A percentile compares a stretch with the other conserved stretches of the same genome.
Evolutionary conservation across 2,329 filamentous ascomycete genomes (phyloP).

Genomic region (Scopulariopsis brevicaulis): DNA sequence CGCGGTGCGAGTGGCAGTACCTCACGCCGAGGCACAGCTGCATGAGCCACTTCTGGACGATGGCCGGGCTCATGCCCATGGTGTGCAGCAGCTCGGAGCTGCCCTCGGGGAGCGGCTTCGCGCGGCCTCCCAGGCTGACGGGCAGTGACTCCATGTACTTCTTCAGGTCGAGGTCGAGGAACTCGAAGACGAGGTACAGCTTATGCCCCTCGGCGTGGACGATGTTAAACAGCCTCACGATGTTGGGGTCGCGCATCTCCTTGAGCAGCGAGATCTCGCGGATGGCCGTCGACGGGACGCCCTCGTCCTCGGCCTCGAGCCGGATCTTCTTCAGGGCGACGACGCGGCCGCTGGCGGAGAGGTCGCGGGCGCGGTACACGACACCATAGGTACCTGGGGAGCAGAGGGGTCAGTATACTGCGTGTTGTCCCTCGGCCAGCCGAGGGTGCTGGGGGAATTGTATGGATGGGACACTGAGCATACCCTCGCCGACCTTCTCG

Average conservation of each 20-base stretch:
- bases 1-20: conserved; percentile 81
- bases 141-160: conserved; percentile 93
- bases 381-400: conserved; percentile 78
- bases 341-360: conserved; percentile 70
- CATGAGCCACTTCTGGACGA: conserved; percentile 89
- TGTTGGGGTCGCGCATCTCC: conserved; percentile 87
- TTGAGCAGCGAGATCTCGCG: conserved; percentile 90
- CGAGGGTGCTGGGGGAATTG: not conserved
- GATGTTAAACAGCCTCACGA: conserved; percentile 80
- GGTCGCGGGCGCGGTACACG: conserved; percentile 87
- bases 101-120: conserved; percentile 74
- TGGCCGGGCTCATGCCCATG: conserved; percentile 63
- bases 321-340: conserved; percentile 94
- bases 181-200: conserved; percentile 87
- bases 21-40: conserved; percentile 75
- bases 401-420: conserved; percentile 1
- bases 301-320: conserved; percentile 89
- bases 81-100: conserved; percentile 50
- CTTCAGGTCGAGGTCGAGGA: conserved; percentile 83
- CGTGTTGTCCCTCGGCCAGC: not conserved
- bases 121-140: conserved; percentile 71
- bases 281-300: conserved; percentile 84
- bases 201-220: conserved; percentile 93
- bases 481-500: conserved; percentile 94
- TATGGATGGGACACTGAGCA: conserved; percentile 14